Evolutionary conservation across 2,329 filamentous ascomycete species (phyloP).

Genomic region (Tolypocladium endophyticum): DNA sequence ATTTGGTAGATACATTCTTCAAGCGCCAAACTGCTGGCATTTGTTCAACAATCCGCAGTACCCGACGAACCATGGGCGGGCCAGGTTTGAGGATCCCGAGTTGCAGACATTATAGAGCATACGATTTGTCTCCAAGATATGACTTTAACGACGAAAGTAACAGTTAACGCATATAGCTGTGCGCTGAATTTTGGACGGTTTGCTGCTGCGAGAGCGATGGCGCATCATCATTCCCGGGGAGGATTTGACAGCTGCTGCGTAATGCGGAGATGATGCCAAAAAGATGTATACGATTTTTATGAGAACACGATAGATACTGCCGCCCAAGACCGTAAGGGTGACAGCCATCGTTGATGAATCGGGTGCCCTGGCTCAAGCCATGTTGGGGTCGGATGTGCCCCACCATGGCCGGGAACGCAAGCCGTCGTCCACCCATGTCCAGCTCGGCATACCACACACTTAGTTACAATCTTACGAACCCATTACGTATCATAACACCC

Average conservation of each 20-base stretch:
- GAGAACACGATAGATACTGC: not conserved
- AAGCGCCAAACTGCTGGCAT: constrained; percentile 68
- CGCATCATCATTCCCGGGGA: not conserved
- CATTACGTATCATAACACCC: too few relatives aligned
- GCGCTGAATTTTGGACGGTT: not conserved
- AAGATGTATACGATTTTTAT: not conserved
- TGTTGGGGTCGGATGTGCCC: not conserved
- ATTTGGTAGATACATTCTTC: constrained; percentile 51
- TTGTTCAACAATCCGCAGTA: constrained; percentile 43
- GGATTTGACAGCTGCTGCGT: not conserved
- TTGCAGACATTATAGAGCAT: not conserved
- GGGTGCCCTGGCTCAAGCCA: not conserved
- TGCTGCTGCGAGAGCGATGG: not conserved
- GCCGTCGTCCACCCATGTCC: not conserved
- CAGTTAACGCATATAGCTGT: not conserved
- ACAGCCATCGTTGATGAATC: not conserved
- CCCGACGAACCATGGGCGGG: constrained; percentile 23
- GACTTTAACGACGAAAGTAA: not conserved
- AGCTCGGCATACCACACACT: too few relatives aligned
- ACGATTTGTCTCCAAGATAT: not conserved
- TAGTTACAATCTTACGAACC: too few relatives aligned
- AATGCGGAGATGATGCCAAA: not conserved
- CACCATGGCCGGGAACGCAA: not conserved
- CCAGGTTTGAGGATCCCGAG: constrained; percentile 29
- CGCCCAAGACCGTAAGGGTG: not conserved